A percentile compares a stretch with the other conserved stretches of the same genome.
These are phyloP conservation scores for Bullera alba DNA, from an alignment of 768 basidiomycete genomes.

Conservation along the genomic window DNA sequence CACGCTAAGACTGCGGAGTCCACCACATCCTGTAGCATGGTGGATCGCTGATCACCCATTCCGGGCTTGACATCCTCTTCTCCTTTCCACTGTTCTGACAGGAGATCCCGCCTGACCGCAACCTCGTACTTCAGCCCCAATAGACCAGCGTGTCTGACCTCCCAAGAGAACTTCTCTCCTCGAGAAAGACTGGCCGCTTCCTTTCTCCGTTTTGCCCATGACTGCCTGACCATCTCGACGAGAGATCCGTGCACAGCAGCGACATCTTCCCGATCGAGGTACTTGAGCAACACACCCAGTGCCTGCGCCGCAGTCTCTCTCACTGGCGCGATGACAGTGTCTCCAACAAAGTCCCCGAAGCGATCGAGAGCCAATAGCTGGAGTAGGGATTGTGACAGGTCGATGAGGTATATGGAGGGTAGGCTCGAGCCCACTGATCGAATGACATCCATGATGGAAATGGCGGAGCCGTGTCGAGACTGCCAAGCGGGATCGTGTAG, in stretches of 20 bases:
- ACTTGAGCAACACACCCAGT: slow-evolving; percentile 75
- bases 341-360: slow-evolving; percentile 96
- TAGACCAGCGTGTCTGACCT: slow-evolving; percentile 94
- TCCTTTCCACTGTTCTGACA: slow-evolving; percentile 43
- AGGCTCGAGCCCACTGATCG: slow-evolving; percentile 15
- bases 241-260: slow-evolving; percentile 73
- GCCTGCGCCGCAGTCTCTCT: slow-evolving; percentile 94
- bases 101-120: slow-evolving; percentile 79
- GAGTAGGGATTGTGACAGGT: slow-evolving; percentile 73
- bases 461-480: slow-evolving; percentile 83
- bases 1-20: slow-evolving; percentile 88
- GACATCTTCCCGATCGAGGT: slow-evolving; percentile 77
- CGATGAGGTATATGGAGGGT: slow-evolving; percentile 14
- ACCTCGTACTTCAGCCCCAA: slow-evolving; percentile 97
- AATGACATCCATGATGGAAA: slow-evolving; percentile 81
- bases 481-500: slow-evolving; percentile 83
- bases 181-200: slow-evolving; percentile 24
- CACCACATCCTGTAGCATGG: slow-evolving; percentile 70
- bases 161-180: slow-evolving; percentile 67
- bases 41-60: background rate
- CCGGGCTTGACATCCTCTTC: slow-evolving; percentile 24
- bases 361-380: slow-evolving; percentile 88
- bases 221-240: slow-evolving; percentile 88
- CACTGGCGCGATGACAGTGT: slow-evolving; percentile 95
- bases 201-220: slow-evolving; percentile 52